Conservation (phyloP, 2,329 filamentous ascomycete genomes). For the Ambrosiella cleistominuta region DNA sequence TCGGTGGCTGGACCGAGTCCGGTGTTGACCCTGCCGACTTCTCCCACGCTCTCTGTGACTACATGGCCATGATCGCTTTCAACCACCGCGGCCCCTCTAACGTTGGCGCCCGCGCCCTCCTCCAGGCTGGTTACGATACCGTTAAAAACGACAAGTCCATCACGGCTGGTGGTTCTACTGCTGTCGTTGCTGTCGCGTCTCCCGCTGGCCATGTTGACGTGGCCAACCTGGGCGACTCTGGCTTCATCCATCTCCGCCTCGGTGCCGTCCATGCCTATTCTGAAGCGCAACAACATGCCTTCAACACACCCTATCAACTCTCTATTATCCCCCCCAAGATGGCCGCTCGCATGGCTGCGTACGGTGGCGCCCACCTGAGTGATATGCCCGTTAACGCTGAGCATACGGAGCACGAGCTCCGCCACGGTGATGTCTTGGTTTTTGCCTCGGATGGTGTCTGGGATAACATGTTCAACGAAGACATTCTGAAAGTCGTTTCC, state of each 20-base stretch:
- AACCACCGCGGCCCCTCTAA: slow-evolving; percentile 42
- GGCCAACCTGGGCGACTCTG: slow-evolving; percentile 90
- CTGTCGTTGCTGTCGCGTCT: slow-evolving; percentile 65
- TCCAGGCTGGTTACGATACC: slow-evolving; percentile 71
- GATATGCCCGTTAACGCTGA: slow-evolving; percentile 75
- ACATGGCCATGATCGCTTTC: slow-evolving; percentile 67
- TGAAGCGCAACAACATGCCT: slow-evolving; percentile 79
- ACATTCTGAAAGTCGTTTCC: slow-evolving; percentile 67
- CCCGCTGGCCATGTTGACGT: slow-evolving; percentile 63
- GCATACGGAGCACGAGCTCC: slow-evolving; percentile 55
- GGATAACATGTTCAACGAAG: slow-evolving; percentile 86
- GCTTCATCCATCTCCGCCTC: slow-evolving; percentile 70
- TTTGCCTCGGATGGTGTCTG: slow-evolving; percentile 91
- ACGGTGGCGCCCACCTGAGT: slow-evolving; percentile 64
- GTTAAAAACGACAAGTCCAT: slow-evolving; percentile 60
- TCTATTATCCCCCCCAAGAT: slow-evolving; percentile 71
- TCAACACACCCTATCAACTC: slow-evolving; percentile 94
- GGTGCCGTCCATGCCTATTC: slow-evolving; percentile 75
- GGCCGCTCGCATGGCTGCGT: slow-evolving; percentile 61
- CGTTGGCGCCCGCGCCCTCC: slow-evolving; percentile 17
- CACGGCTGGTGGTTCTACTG: slow-evolving; percentile 74
- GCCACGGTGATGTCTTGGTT: slow-evolving; percentile 83
- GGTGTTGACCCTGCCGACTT: slow-evolving; percentile 91
- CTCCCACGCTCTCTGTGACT: slow-evolving; percentile 79
- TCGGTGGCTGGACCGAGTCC: slow-evolving; percentile 86